Base-by-base conservation (phyloP, 768 basidiomycete genomes). In the Multifurca ochricompacta region DNA sequence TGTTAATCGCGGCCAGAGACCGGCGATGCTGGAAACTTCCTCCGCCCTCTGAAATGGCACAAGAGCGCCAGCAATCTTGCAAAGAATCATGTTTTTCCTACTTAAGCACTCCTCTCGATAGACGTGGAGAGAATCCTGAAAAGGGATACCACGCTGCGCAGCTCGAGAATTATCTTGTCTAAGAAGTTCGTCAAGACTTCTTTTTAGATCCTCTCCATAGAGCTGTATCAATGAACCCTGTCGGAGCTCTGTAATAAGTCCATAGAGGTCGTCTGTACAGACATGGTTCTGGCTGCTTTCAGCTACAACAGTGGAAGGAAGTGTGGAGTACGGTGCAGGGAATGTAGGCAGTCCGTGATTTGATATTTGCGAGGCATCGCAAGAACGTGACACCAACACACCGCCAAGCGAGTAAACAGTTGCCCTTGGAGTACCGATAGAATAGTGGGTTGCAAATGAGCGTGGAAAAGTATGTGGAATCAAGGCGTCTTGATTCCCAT, bases 181-280 rank as follows among this genome's bases (percentile, higher is more conserved):
- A 11, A 27, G 13, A 3, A 42, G 23, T 7, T 40, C 35, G 1
- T 4, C n/a, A 16, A 39, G 16, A 21, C 54, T 56, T 16, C 14
- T 50, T 16, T 37, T 3, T 35, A 55, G 32, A 2, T 50, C 54
- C 25, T 44, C 32, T 44, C 54, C 54, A n/a, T 56, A 56, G 2
- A 44, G 42, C 10, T 10, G 41, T 14, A 45, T 28, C 43, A 45
- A 34, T 7, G 9, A 36, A 8, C 37, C 31, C 16, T n/a, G 4
- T 30, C 4, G 41, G 2, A 56, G 21, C 36, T 56, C 54, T 7
- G 37, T n/a, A 6, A 56, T 51, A 2, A 56, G 32, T n/a, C 7
- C 9, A 16, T 32, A 5, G 30, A 56, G 42, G 36, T 25, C 30
- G 11, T 44, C 21, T 3, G n/a, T 13, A 27, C 36, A n/a, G 16